Base-by-base conservation (phyloP, 2,329 filamentous ascomycete genomes). In the Cryoendolithus antarcticus region DNA sequence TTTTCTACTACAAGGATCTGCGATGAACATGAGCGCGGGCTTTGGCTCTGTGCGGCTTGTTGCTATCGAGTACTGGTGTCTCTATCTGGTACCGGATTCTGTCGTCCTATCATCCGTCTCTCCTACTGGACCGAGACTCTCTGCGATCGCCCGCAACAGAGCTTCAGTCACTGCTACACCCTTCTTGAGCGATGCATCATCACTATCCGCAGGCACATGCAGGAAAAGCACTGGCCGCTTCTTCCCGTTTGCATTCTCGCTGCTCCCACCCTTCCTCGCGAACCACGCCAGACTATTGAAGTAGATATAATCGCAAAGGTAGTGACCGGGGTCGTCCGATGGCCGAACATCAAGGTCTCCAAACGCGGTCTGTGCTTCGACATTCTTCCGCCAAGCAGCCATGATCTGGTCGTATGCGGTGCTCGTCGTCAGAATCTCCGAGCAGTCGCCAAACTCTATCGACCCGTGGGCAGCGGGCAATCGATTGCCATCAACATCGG, bases 401-500 rank as follows among this genome's bases (percentile, higher is more conserved):
- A 59, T 48, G 6, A 57, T 44, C 44, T 55, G 40, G 40, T 59
- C 47, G 39, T 47, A 54, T 30, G 53, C 44, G 9, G 60, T 44
- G 8, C 51, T 53, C 4, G 54, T 55, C 11, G 47, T 48, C 44
- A 61, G 46, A 4, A 37, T 41, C 3, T 42, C 32, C 6, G 55
- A 54, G 38, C 53, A 58, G 34, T 58, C 56, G 1, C 30, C 41
- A 35, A 52, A 60, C 9, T 38, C 37, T 2, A 34, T 37, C n/a
- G 41, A 32, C 6, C 51, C 41, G 42, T 57, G 44, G 38, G 58
- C 48, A 3, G 37, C 27, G 0, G 46, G 19, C 10, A 59, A 54
- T 4, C 56, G 51, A 4, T 49, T 52, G 30, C 68, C 75, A 48
- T 86, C 77, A n/a, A 86, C 73, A 56, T 93, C 86, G 12, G 63